Conservation (phyloP, 441 rosid genomes). For the Isatis lusitanica region DNA sequence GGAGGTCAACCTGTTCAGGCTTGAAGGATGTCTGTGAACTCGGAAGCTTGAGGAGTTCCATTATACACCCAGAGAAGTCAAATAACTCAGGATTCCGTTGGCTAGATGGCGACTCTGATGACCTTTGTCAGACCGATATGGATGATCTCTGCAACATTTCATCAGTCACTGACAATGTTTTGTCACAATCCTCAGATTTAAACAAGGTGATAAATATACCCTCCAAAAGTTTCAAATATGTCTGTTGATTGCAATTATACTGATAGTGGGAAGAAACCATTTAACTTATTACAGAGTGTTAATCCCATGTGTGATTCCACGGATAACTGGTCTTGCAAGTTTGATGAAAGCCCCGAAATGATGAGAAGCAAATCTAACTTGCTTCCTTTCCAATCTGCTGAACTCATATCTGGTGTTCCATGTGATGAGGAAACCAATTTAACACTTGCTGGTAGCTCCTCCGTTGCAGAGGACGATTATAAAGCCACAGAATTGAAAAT, state of each 20-base stretch:
- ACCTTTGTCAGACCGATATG: slow-evolving; percentile 67
- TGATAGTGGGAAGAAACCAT: slow-evolving; percentile 24
- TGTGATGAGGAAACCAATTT: slow-evolving; percentile 45
- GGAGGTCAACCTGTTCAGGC: slow-evolving; percentile 57
- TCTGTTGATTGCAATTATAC: slow-evolving; percentile 11
- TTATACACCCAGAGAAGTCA: slow-evolving; percentile 43
- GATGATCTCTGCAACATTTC: slow-evolving; percentile 60
- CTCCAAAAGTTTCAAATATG: slow-evolving; percentile 21
- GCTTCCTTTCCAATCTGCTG: slow-evolving; percentile 40
- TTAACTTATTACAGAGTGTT: slow-evolving; percentile 61
- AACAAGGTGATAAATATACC: slow-evolving; percentile 56
- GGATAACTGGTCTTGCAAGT: slow-evolving; percentile 56
- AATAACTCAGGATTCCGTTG: slow-evolving; percentile 42
- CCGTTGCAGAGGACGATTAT: slow-evolving; percentile 57
- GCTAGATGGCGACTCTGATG: slow-evolving; percentile 49
- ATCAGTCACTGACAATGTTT: slow-evolving; percentile 53
- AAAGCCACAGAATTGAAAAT: slow-evolving; percentile 69
- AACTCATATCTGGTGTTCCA: slow-evolving; percentile 40
- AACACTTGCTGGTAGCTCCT: slow-evolving; percentile 47
- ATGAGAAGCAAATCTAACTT: slow-evolving; percentile 42
- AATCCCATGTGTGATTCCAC: slow-evolving; percentile 77
- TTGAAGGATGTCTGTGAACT: slow-evolving; percentile 61
- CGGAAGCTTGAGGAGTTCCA: slow-evolving; percentile 49
- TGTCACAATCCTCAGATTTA: slow-evolving; percentile 55
- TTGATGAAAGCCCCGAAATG: slow-evolving; percentile 47